These are phyloP conservation scores for Wilcoxina mikolae DNA, from an alignment of 495 filamentous ascomycete genomes.

Conservation along the genomic window DNA sequence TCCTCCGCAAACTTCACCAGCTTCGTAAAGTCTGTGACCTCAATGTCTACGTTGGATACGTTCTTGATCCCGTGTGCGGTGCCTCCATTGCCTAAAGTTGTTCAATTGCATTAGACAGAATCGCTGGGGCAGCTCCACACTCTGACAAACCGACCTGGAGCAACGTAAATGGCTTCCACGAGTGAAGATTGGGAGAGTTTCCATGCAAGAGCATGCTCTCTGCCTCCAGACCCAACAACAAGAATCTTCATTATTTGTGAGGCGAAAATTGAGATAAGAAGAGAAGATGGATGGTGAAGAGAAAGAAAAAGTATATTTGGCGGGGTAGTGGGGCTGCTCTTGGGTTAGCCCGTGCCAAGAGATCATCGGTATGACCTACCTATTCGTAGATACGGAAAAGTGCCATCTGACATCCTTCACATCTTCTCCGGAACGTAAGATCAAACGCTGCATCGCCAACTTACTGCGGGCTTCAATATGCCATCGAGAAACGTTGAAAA, in stretches of 20 bases:
- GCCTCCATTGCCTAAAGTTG: conserved; percentile 65
- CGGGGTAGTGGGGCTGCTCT: neutral
- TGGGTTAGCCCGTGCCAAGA: neutral
- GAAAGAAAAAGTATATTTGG: neutral
- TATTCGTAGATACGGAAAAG: too few species aligned
- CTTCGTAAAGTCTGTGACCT: conserved; percentile 56
- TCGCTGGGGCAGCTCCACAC: too few species aligned
- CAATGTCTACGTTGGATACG: conserved; percentile 51
- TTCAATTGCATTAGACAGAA: neutral
- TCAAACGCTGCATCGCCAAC: too few species aligned
- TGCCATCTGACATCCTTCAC: too few species aligned
- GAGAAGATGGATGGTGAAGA: neutral
- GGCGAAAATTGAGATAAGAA: neutral
- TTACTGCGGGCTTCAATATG: conserved; percentile 15
- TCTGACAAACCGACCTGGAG: conserved; percentile 33
- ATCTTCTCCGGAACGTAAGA: too few species aligned
- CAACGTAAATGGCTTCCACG: conserved; percentile 49
- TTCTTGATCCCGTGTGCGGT: conserved; percentile 60
- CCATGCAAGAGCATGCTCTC: conserved; percentile 92
- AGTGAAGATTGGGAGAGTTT: conserved; percentile 69
- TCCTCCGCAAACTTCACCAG: conserved; percentile 61
- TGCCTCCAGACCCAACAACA: conserved; percentile 80
- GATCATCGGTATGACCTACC: too few species aligned
- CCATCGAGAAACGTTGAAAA: conserved; percentile 26
- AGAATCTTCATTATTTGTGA: conserved; percentile 40